Conservation (phyloP, 352 stramenopile genomes). For the Phytophthora cactorum region DNA sequence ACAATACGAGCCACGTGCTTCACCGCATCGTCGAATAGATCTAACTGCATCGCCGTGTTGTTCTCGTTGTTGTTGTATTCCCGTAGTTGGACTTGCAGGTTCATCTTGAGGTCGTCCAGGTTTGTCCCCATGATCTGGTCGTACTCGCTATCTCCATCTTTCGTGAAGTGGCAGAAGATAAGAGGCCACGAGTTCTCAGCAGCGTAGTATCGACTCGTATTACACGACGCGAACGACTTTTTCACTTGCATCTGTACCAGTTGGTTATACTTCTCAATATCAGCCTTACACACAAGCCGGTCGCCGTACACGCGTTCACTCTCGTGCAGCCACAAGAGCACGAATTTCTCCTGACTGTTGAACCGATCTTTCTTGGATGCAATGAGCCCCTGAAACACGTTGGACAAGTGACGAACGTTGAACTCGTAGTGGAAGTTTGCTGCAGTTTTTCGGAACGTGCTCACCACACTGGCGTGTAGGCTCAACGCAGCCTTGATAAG, state of each 20-base stretch:
- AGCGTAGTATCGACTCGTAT: conserved; percentile 93
- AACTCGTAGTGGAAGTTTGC: conserved; percentile 99
- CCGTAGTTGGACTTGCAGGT: conserved; percentile 89
- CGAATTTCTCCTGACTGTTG: conserved; percentile 92
- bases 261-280: conserved; percentile 95
- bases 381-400: conserved; percentile 97
- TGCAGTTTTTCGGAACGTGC: conserved; percentile 95
- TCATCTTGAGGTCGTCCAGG: conserved; percentile 89
- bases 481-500: conserved; percentile 95
- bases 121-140: conserved; percentile 93
- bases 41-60: conserved; percentile 96
- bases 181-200: conserved; percentile 95
- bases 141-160: conserved; percentile 93
- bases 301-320: conserved; percentile 97
- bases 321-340: conserved; percentile 96
- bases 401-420: conserved; percentile 96
- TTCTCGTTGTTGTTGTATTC: conserved; percentile 97
- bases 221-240: conserved; percentile 93
- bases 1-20: conserved; percentile 96
- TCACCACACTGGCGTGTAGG: conserved; percentile 90
- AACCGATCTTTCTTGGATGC: conserved; percentile 94
- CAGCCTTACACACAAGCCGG: conserved; percentile 91
- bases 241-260: conserved; percentile 94
- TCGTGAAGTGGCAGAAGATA: conserved; percentile 97
- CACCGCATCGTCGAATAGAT: conserved; percentile 97